Conservation (phyloP, 208 protist genomes). For the Leishmania gerbilli region DNA sequence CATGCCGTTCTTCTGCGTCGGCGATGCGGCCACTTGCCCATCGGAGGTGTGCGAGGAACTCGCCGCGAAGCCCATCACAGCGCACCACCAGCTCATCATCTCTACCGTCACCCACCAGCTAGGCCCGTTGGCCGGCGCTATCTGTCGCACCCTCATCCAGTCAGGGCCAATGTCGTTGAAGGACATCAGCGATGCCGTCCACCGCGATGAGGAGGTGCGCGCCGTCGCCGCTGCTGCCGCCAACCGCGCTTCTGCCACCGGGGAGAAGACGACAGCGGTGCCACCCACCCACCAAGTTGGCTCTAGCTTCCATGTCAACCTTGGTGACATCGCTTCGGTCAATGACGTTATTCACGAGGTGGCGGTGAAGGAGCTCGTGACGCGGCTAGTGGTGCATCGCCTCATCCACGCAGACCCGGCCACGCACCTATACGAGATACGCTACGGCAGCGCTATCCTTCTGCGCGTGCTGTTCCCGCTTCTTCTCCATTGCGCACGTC, state of each 20-base stretch:
- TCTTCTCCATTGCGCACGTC: constrained; percentile 44
- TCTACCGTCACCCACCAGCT: constrained; percentile 43
- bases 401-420: constrained; percentile 40
- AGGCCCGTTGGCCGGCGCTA: constrained; percentile 43
- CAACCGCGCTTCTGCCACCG: constrained; percentile 24
- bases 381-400: constrained; percentile 77
- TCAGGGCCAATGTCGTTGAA: constrained; percentile 35
- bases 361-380: constrained; percentile 72
- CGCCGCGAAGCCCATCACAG: constrained; percentile 24
- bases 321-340: constrained; percentile 15
- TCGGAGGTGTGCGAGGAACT: constrained; percentile 33
- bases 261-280: constrained; percentile 23
- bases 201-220: constrained; percentile 28
- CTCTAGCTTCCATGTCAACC: constrained; percentile 17
- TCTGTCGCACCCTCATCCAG: constrained; percentile 36
- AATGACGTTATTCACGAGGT: constrained; percentile 45
- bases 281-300: constrained; percentile 26
- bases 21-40: constrained; percentile 12
- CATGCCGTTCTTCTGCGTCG: constrained; percentile 27
- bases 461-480: constrained; percentile 68
- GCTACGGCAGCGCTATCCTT: constrained; percentile 58
- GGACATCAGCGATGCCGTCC: constrained; percentile 28
- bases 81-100: constrained; percentile 52
- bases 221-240: constrained; percentile 26
- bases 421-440: constrained; percentile 50